Evolutionary conservation across 2,329 filamentous ascomycete genomes (phyloP), one percentile per base, ranked within the genome.

Genomic region (Hypoxylon rubiginosum): DNA sequence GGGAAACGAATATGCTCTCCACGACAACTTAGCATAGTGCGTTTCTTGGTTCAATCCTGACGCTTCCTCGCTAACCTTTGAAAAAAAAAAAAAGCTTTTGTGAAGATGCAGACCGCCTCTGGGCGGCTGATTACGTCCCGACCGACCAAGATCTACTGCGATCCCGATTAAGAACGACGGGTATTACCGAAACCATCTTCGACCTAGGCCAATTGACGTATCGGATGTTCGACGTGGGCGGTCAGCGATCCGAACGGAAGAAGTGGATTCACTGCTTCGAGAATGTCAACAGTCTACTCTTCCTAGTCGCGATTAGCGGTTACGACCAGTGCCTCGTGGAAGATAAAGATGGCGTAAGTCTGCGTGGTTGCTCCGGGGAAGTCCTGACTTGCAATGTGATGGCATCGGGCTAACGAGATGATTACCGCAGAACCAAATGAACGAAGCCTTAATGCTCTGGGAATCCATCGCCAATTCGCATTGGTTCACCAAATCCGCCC

Each of bases 241-340:
- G 94, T 62, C 94, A 97, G 78, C 86, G 94, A 73, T 97, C 94
- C 28, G 94, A 97, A 81, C 91, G 94, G 68, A 97, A 97, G 86
- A 97, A 97, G 84, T 97, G 94, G 94, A 97, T 97, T 69, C 94
- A 97, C 79, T 96, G 94, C 77, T 97, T 97, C 77, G 94, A 97
- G 79, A 96, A 96, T 70, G 94, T 97, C 68, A 94, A 96, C 76
- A 94, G 93, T 72, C 85, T 98, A 58, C 84, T 98, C 43, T 98
- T 98, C 82, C 87, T 98, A 71, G 95, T 97, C 56, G 94, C 95
- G 51, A 94, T 98, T 73, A 97, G 94, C 70, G 95, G 95, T 64
- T 98, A 97, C 79, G 95, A 98, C 77, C 96, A 98, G 79, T 97
- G 94, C 75, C 83, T 98, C 52, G 93, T 97, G 3, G 95, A 98